Evolutionary conservation across 1,284 basidiomycete genomes (phyloP), one percentile per base, ranked within the genome.

Genomic region (Cronartium ribicola): DNA sequence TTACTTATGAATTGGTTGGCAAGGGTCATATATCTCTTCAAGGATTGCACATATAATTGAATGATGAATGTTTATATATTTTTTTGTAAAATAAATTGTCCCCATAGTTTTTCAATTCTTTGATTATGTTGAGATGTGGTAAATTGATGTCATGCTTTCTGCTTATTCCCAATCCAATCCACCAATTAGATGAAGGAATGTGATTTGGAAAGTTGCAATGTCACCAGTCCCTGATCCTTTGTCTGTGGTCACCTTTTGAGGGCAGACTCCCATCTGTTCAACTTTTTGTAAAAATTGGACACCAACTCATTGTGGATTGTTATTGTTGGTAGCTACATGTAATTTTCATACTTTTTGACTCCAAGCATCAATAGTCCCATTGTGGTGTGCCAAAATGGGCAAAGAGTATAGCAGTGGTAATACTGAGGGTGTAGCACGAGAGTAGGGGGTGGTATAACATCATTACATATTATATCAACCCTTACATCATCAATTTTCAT

Each of bases 1-100:
- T n/a, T 51, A 66, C 41, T 66, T 66, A n/a, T 66, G 65, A n/a
- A 66, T 29, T 20, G 44, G 7, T 17, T 66, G 20, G 37, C 43
- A 37, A 22, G 44, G 44, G 51, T 66, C n/a, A 43, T 66, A 66
- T 14, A 11, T 29, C 14, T 17, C 65, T 48, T 66, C 51, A 48
- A 36, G 22, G 0, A 48, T 66, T 20, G 44, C 29, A 29, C 14
- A 22, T 36, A 66, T 37, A 48, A 66, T 66, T 14, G 39, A 20
- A 29, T 51, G 5, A 36, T 37, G 44, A 7, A 66, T 51, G 20
- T 29, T 44, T 51, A 14, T 48, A 14, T 48, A 29, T 67, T 67
- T n/a, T 66, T 44, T 36, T 66, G 65, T 37, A 48, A 46, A 43
- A 66, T 66, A 43, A 66, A 48, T 66, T 66, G 66, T 3, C 46